A percentile compares a stretch with the other conserved stretches of the same genome.
phyloP scores from a whole-genome alignment of 1,284 basidiomycete genomes.

The Malassezia pachydermatis region DNA sequence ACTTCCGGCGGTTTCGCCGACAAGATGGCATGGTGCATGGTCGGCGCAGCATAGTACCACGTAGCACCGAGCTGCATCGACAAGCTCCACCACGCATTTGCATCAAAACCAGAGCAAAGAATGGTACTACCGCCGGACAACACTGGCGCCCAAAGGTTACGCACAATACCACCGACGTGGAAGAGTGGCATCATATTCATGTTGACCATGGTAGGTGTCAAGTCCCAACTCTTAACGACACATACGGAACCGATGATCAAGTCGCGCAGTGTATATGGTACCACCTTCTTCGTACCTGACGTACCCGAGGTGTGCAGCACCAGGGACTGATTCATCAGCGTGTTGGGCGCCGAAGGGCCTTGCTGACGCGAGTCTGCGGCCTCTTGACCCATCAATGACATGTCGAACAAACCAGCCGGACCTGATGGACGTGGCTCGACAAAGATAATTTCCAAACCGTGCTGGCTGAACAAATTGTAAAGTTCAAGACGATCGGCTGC shows the following conservation, averaged over 20 bases:
- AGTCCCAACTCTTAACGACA: conserved; percentile 45
- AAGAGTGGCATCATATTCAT: conserved; percentile 50
- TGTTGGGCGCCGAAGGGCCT: conserved; percentile 31
- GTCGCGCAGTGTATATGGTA: conserved; percentile 45
- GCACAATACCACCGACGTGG: conserved; percentile 47
- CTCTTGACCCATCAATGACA: conserved; percentile 29
- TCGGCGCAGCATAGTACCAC: conserved; percentile 48
- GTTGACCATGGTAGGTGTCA: conserved; percentile 42
- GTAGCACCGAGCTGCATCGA: conserved; percentile 44
- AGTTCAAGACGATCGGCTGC: conserved; percentile 39
- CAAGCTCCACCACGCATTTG: conserved; percentile 45
- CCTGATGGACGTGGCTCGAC: conserved; percentile 34
- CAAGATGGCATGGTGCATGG: conserved; percentile 48
- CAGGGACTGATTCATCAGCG: conserved; percentile 40
- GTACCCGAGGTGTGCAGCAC: conserved; percentile 48
- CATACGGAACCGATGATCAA: conserved; percentile 46
- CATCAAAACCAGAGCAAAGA: conserved; percentile 47
- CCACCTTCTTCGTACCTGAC: conserved; percentile 47
- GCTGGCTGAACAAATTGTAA: conserved; percentile 29
- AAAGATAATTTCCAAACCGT: conserved; percentile 46
- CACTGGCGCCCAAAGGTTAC: conserved; percentile 46
- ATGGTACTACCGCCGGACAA: conserved; percentile 46
- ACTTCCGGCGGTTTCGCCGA: conserved; percentile 40
- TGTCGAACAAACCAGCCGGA: conserved; percentile 44
- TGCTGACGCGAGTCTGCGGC: conserved; percentile 19